Conservation (phyloP, 164 flowering plant species). For the Vitis cinerea region DNA sequence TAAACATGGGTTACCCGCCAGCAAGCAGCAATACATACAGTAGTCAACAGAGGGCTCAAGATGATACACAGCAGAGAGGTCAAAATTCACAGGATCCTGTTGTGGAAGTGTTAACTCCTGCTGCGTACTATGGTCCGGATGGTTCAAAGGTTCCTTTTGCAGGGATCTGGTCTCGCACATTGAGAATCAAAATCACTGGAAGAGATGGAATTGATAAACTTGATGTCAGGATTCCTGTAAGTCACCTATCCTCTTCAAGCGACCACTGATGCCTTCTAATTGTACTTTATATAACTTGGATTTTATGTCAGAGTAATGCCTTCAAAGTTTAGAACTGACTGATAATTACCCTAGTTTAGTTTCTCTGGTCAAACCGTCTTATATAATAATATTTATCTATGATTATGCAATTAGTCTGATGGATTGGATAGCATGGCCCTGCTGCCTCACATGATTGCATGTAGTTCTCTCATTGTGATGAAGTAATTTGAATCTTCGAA, state of each 20-base stretch:
- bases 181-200: conserved; percentile 87
- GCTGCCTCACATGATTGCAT: no score
- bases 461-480: no score
- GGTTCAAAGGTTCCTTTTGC: conserved; percentile 53
- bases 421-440: no score
- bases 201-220: conserved; percentile 92
- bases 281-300: no score
- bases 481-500: no score
- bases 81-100: conserved; percentile 44
- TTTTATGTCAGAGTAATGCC: no score
- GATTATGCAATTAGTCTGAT: no score
- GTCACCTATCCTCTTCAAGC: conserved; percentile 20
- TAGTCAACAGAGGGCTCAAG: conserved; percentile 30
- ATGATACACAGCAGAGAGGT: conserved; percentile 36
- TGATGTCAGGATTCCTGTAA: conserved; percentile 88
- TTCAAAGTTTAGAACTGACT: no score
- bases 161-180: conserved; percentile 74
- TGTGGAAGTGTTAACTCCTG: conserved; percentile 80
- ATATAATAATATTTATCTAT: no score
- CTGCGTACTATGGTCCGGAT: conserved; percentile 53
- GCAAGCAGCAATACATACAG: conserved; percentile 33
- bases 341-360: no score
- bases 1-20: conserved; percentile 34
- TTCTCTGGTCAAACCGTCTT: no score
- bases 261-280: not conserved